Evolutionary conservation across 164 flowering plant species (phyloP), one percentile per base, ranked within the genome.

Genomic region (Vitis riparia): DNA sequence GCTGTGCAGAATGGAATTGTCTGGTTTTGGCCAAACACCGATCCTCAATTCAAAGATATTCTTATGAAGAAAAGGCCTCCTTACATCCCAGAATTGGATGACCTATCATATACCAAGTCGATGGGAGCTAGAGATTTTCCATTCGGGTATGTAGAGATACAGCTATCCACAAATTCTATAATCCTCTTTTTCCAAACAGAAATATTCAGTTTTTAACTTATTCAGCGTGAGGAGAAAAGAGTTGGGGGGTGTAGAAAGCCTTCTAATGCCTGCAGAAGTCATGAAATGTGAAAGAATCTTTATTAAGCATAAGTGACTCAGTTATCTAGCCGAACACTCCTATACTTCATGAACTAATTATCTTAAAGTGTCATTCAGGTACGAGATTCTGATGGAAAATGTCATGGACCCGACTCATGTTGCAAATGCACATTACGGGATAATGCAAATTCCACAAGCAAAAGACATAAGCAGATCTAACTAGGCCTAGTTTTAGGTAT

Each of bases 341-440:
- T 23, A 23, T 1, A 1, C 27, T 23, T 23, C 27, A 23, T 23
- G 27, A 23, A 23, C 27, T 23, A 23, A 23, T 23, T 23, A 23
- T 23, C 27, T 23, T 23, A 23, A 23, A 23, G 61, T 29, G 13
- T 73, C 75, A 23, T 83, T 73, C 92, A 94, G 97, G 80, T 94
- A 94, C 55, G 99, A 94, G 79, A 78, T 94, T 72, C 74, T 92
- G 78, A 78, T 78, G 53, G 97, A 94, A 77, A 94, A 92, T 81
- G 90, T 94, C 23, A 91, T 94, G 97, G 99, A 94, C 77, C 99
- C 97, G 73, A 79, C 97, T 71, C 97, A 92, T 87, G 94, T 92
- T 71, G 93, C 91, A 23, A 92, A 94, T 69, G 91, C 97, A 59
- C 99, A 94, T 79, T 86, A 89, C 75, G 91, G 94, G 69, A 69